Evolutionary conservation across 768 basidiomycete species (phyloP).

Genomic region (Gyrodon lividus): DNA sequence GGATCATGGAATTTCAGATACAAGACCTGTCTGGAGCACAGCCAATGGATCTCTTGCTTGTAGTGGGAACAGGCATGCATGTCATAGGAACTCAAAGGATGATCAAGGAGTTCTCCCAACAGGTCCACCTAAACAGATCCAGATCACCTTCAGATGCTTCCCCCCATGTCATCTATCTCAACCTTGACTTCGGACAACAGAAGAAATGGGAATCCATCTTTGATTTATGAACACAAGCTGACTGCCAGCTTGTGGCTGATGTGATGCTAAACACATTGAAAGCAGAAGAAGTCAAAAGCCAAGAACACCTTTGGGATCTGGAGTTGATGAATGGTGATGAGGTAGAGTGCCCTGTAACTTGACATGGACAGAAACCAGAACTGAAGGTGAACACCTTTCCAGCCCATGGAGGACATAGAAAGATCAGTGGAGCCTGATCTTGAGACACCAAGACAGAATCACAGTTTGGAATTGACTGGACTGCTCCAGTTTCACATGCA

Average conservation of each 20-base stretch:
- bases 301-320: neutral
- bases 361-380: too few relatives aligned
- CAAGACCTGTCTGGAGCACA: neutral
- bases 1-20: neutral
- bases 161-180: constrained; percentile 3
- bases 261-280: neutral
- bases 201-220: constrained; percentile 6
- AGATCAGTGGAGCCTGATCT: too few relatives aligned
- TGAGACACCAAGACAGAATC: too few relatives aligned
- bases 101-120: neutral
- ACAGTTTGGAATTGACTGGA: neutral
- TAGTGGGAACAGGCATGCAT: constrained; percentile 15
- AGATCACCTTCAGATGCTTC: neutral
- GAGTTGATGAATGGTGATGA: neutral
- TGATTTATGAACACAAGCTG: constrained; percentile 7
- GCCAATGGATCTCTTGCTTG: constrained; percentile 2
- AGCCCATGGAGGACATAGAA: too few relatives aligned
- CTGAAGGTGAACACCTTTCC: too few relatives aligned
- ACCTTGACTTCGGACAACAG: constrained; percentile 2
- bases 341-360: too few relatives aligned
- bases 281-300: neutral
- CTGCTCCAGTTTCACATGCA: constrained; percentile 2
- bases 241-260: constrained; percentile 7
- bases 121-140: neutral
- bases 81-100: constrained; percentile 13